Base-by-base conservation (phyloP, 805 yeast genomes). In the Suhomyces sp. region DNA sequence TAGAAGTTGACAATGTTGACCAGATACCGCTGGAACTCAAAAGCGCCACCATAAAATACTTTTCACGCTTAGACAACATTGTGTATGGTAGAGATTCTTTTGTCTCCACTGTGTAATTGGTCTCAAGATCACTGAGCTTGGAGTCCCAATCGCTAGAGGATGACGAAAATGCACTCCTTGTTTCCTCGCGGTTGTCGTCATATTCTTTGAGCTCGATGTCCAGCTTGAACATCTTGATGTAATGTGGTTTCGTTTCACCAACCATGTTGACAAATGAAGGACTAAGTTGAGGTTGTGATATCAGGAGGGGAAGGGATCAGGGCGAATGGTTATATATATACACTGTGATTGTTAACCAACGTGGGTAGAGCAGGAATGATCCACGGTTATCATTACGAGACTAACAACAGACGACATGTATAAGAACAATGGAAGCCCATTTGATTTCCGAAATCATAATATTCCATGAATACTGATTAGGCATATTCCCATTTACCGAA, bases 1-100 rank as follows among this genome's bases (percentile, higher is more conserved):
- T 88, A 0, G 96, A 88, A 57, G 86, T 81, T 0, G 92, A 83
- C 2, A 88, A 72, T 0, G 94, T 74, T 1, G 96, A 88, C 74
- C 87, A 85, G 42, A 83, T 68, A 0, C 89, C 88, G 1, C 81
- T 69, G 4, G 72, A 1, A 78, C 80, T 54, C 75, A 76, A 29
- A 71, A 68, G 5, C n/a, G 52, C 35, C 9, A 56, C 56, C 41
- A 84, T 58, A 5, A 74, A 36, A 17, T 63, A 51, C 57, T 77
- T 76, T 47, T 83, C 86, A 3, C 52, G 54, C 4, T 60, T 52
- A 0, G 73, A 68, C 36, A 82, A 71, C 6, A 84, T 76, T 0
- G 87, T 73, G 57, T 77, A 74, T 1, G 83, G 69, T 5, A 48
- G 26, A 9, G 41, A 33, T 10, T 31, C 38, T 19, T 36, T 36